These are phyloP conservation scores for Abortiporus biennis DNA, from an alignment of 1,284 basidiomycete species.

Conservation along the genomic window DNA sequence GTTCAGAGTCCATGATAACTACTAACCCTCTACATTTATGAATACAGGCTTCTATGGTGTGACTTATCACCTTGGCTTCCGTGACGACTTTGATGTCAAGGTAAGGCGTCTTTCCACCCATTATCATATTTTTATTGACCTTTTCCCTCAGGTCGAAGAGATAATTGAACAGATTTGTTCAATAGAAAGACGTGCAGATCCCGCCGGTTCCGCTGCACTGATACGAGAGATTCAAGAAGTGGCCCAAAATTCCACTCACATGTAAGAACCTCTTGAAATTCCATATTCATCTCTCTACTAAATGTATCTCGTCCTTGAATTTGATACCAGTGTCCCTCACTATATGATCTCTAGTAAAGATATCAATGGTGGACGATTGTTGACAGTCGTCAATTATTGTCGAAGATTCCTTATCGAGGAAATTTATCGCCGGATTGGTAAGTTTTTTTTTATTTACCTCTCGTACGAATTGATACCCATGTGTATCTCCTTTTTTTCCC, in stretches of 20 bases:
- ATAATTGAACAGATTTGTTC: constrained; percentile 44
- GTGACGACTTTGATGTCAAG: constrained; percentile 49
- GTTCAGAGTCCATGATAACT: background rate
- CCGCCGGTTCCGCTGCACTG: constrained; percentile 22
- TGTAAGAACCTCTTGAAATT: constrained; percentile 36
- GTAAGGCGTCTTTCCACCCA: constrained; percentile 6
- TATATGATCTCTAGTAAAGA: constrained; percentile 47
- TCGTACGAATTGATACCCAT: background rate
- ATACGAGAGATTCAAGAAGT: constrained; percentile 38
- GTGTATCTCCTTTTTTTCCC: background rate
- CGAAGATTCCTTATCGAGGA: constrained; percentile 48
- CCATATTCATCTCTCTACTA: background rate
- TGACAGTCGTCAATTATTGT: constrained; percentile 34
- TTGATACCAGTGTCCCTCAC: constrained; percentile 42
- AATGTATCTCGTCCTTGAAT: background rate
- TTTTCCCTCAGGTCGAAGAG: constrained; percentile 28
- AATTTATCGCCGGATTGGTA: constrained; percentile 47
- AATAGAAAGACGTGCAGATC: constrained; percentile 36
- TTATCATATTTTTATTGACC: background rate
- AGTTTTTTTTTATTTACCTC: constrained; percentile 11
- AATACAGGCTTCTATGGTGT: constrained; percentile 53
- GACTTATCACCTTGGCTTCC: constrained; percentile 55
- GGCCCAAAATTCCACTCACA: constrained; percentile 44
- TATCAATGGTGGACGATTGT: constrained; percentile 25
- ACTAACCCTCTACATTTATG: background rate